These are phyloP conservation scores for Beauveria australis DNA, from an alignment of 2,329 filamentous ascomycete species.

Conservation along the genomic window DNA sequence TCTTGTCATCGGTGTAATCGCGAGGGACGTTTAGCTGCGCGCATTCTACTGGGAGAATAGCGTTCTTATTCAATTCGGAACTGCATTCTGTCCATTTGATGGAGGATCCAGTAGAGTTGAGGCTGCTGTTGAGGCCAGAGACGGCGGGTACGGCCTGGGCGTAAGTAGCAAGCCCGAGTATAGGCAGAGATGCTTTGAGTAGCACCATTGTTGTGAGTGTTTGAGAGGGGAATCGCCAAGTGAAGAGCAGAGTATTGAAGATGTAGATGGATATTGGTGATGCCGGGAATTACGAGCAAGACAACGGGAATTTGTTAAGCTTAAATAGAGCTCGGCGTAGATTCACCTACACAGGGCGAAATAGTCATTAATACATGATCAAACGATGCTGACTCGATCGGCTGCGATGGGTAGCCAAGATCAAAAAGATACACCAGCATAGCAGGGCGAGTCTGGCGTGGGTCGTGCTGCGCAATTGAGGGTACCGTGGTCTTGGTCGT, in stretches of 20 bases:
- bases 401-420: not conserved
- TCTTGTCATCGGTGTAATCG: conserved; percentile 13
- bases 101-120: not conserved
- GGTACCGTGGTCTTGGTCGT: not conserved
- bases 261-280: not conserved
- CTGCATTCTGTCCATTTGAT: not conserved
- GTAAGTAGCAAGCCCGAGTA: not conserved
- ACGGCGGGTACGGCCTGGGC: not conserved
- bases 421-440: not conserved
- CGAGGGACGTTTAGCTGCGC: conserved; percentile 13
- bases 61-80: not conserved
- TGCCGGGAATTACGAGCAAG: not conserved
- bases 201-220: not conserved
- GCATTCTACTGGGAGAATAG: conserved; percentile 12
- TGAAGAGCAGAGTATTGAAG: not conserved
- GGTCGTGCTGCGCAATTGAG: not conserved
- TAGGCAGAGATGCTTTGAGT: not conserved
- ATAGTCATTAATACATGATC: not conserved
- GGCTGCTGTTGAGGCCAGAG: not conserved
- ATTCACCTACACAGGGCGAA: not conserved
- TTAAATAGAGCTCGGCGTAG: not conserved
- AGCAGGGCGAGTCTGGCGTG: not conserved
- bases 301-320: not conserved
- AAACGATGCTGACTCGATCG: not conserved
- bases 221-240: not conserved